Conservation (phyloP, 83 land plant species). For the Diphasiastrum complanatum region DNA sequence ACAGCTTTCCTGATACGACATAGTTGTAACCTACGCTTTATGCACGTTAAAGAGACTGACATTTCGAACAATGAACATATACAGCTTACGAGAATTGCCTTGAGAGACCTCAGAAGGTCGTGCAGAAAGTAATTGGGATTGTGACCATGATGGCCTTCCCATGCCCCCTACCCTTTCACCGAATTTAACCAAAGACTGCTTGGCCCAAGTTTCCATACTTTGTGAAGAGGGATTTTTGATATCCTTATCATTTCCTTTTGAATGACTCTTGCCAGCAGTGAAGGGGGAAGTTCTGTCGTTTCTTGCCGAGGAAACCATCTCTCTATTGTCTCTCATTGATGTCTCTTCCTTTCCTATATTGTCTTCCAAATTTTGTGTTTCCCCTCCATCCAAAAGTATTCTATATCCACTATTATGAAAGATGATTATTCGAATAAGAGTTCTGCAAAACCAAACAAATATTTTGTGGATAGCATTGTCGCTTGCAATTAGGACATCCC, state of each 20-base stretch:
- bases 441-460: conserved; percentile 40
- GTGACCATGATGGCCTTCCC: conserved; percentile 42
- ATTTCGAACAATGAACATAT: too few species aligned
- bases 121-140: too few species aligned
- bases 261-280: conserved; percentile 12
- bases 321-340: background rate
- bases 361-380: conserved; percentile 42
- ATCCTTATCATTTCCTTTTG: conserved; percentile 8
- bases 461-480: too few species aligned
- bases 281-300: conserved; percentile 18
- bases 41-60: too few species aligned
- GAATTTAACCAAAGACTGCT: conserved; percentile 63
- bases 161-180: conserved; percentile 50
- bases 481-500: too few species aligned
- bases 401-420: conserved; percentile 71
- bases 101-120: too few species aligned
- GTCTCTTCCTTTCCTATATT: background rate
- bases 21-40: too few species aligned
- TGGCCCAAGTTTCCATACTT: conserved; percentile 55
- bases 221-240: background rate
- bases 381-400: conserved; percentile 90
- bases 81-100: too few species aligned
- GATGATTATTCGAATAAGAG: conserved; percentile 57
- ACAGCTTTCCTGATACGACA: too few species aligned
- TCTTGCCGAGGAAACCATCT: background rate